Conservation (phyloP, 2,329 filamentous ascomycete genomes). For the Spiromastix sp. region DNA sequence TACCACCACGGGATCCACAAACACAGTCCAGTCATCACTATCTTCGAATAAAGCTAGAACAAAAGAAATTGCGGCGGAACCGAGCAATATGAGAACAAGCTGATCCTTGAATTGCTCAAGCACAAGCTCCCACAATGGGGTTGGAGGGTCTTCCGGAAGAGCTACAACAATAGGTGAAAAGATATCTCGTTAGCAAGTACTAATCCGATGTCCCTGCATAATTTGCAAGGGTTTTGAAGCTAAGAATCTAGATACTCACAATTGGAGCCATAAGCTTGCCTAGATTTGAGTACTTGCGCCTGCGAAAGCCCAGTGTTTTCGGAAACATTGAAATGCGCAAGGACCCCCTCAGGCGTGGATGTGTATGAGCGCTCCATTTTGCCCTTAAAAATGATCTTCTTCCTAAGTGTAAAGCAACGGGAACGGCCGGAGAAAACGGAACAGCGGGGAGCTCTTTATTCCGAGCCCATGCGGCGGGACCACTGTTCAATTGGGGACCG, state of each 20-base stretch:
- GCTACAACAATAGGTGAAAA: constrained; percentile 36
- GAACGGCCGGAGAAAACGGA: background rate
- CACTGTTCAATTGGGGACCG: background rate
- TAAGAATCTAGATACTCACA: constrained; percentile 29
- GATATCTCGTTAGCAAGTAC: constrained; percentile 1
- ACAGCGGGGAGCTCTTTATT: background rate
- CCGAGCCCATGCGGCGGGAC: no score
- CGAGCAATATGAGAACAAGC: constrained; percentile 87
- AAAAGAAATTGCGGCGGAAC: constrained; percentile 87
- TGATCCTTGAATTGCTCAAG: constrained; percentile 99
- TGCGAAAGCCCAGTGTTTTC: constrained; percentile 42
- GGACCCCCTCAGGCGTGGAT: constrained; percentile 38
- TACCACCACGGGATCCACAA: constrained; percentile 92
- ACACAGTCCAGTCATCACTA: constrained; percentile 88
- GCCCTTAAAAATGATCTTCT: no score
- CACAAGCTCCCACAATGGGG: constrained; percentile 90
- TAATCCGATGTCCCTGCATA: constrained; percentile 1
- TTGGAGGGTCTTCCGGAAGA: constrained; percentile 82
- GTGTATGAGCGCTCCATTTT: constrained; percentile 48
- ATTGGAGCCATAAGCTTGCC: constrained; percentile 44
- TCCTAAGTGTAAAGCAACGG: no score
- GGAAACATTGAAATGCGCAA: constrained; percentile 42
- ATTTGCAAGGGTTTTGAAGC: no score
- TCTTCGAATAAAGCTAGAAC: constrained; percentile 87
- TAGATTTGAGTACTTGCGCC: constrained; percentile 35